A percentile compares a stretch with the other conserved stretches of the same genome.
These are phyloP conservation scores for Pythium dissimile DNA, from an alignment of 352 stramenopile genomes.

Conservation along the genomic window DNA sequence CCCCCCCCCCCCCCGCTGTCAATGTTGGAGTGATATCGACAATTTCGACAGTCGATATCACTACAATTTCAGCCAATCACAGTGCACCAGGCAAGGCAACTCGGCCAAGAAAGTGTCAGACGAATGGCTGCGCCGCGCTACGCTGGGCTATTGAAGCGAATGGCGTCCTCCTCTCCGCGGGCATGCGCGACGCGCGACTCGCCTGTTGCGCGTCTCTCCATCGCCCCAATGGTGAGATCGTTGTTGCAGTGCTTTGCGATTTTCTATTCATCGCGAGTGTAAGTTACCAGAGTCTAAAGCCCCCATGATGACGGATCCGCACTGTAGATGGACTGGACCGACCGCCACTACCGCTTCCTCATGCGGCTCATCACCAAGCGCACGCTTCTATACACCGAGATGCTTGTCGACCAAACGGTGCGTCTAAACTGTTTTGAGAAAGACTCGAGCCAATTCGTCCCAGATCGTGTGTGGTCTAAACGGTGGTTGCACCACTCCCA, in stretches of 20 bases:
- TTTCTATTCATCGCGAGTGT: no score
- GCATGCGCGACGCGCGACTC: neutral
- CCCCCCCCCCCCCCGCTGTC: neutral
- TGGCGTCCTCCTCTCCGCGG: slow-evolving; percentile 7
- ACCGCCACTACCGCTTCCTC: slow-evolving; percentile 94
- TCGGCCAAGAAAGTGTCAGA: no score
- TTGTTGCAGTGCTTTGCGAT: no score
- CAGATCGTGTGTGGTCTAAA: no score
- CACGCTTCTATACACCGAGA: slow-evolving; percentile 98
- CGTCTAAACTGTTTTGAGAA: no score
- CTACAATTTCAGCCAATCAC: neutral
- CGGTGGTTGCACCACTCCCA: no score
- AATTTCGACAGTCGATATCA: slow-evolving; percentile 15
- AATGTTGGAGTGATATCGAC: slow-evolving; percentile 13
- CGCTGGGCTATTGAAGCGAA: slow-evolving; percentile 10
- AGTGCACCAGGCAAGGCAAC: slow-evolving; percentile 7
- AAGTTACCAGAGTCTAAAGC: neutral
- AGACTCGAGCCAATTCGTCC: no score
- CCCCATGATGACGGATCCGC: neutral
- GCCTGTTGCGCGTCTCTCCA: slow-evolving; percentile 52
- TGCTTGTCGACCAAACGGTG: slow-evolving; percentile 97
- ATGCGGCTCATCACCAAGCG: slow-evolving; percentile 91
- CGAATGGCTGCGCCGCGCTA: slow-evolving; percentile 19
- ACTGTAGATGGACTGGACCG: slow-evolving; percentile 96
- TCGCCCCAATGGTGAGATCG: slow-evolving; percentile 61